Conservation (phyloP, 148 eudicot species). For the Selenicereus undatus region DNA sequence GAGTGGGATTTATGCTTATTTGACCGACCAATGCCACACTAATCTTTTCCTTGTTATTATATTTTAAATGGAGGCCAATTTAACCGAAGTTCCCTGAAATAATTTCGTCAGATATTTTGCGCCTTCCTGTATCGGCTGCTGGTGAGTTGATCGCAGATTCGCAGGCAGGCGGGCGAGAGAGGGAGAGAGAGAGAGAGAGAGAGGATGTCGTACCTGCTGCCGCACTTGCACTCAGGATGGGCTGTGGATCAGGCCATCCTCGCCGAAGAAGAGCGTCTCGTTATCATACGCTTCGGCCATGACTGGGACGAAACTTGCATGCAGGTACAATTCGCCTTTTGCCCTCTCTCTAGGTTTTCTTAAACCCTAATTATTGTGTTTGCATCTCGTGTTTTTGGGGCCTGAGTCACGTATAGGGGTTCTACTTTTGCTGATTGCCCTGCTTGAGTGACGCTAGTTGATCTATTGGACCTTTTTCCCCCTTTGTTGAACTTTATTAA, state of each 20-base stretch:
- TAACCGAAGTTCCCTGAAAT: too few species aligned
- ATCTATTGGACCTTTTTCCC: too few species aligned
- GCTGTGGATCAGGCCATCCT: conserved; percentile 85
- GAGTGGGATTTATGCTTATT: too few species aligned
- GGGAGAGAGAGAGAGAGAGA: not conserved
- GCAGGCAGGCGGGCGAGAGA: too few species aligned
- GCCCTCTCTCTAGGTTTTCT: not conserved
- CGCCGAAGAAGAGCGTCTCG: conserved; percentile 90
- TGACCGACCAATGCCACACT: too few species aligned
- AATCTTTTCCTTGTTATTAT: too few species aligned
- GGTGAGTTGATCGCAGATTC: not conserved
- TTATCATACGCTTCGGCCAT: conserved; percentile 85
- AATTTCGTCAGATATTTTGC: too few species aligned
- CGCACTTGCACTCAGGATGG: conserved; percentile 85
- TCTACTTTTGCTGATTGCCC: not conserved
- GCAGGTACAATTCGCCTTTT: conserved; percentile 39
- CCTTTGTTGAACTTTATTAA: too few species aligned
- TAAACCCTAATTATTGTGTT: conserved; percentile 6
- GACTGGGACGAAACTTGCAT: conserved; percentile 92
- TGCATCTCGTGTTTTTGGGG: too few species aligned
- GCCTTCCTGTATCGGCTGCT: not conserved
- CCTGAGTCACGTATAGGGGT: not conserved
- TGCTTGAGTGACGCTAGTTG: too few species aligned
- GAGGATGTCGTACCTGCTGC: conserved; percentile 72
- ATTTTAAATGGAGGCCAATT: too few species aligned